These are phyloP conservation scores for Solanum pinnatisectum DNA, from an alignment of 257 asterid genomes.

Conservation along the genomic window DNA sequence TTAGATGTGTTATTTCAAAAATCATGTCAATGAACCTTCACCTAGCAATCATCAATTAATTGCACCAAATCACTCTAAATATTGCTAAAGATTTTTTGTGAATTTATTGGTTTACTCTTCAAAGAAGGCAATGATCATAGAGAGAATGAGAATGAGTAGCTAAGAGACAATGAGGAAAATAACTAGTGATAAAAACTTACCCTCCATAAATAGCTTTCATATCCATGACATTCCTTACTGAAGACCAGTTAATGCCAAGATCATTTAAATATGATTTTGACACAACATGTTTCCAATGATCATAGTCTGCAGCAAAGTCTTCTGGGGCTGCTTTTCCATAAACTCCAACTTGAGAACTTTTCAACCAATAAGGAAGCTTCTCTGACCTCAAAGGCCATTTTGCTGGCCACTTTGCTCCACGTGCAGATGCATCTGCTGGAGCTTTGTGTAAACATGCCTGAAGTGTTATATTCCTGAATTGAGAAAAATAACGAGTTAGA, in stretches of 20 bases:
- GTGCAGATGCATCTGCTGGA: not conserved
- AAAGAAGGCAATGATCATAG: not conserved
- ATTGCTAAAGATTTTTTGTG: not conserved
- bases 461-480: constrained; percentile 3
- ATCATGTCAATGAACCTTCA: not conserved
- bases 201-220: constrained; percentile 17
- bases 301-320: constrained; percentile 10
- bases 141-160: not conserved
- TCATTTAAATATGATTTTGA: constrained; percentile 8
- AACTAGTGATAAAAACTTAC: not conserved
- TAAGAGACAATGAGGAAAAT: not conserved
- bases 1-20: not conserved
- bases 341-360: constrained; percentile 11
- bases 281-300: constrained; percentile 8
- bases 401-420: constrained; percentile 11
- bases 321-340: constrained; percentile 13
- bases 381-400: constrained; percentile 10
- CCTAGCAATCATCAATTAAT: not conserved
- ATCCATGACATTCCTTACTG: constrained; percentile 14
- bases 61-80: not conserved
- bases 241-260: constrained; percentile 7
- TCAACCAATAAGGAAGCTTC: constrained; percentile 8
- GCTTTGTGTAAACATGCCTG: constrained; percentile 11
- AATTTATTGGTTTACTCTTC: not conserved
- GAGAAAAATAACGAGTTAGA: not conserved